Percentiles rank a stretch among this genome's conserved stretches.
phyloP scores from a whole-genome alignment of 2,329 filamentous ascomycete genomes.

The Bipolaris sorokiniana region DNA sequence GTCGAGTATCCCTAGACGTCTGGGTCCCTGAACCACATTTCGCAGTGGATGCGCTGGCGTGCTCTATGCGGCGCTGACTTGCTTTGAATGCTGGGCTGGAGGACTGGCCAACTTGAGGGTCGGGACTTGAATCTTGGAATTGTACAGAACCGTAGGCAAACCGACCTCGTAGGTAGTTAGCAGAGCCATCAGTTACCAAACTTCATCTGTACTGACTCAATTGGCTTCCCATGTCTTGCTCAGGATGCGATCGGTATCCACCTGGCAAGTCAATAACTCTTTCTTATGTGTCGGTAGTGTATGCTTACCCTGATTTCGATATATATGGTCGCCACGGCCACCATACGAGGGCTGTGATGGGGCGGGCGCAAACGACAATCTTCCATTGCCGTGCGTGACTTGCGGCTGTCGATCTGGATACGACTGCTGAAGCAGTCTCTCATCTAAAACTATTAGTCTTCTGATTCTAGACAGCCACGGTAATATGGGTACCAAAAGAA shows the following conservation, averaged over 20 bases:
- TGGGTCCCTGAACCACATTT: background rate
- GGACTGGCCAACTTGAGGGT: conserved; percentile 32
- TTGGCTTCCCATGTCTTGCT: conserved; percentile 7
- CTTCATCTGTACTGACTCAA: conserved; percentile 11
- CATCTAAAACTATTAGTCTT: conserved; percentile 38
- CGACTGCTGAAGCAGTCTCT: conserved; percentile 41
- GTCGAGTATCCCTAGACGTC: background rate
- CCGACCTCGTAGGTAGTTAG: conserved; percentile 19
- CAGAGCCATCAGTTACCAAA: background rate
- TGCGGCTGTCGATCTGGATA: conserved; percentile 43
- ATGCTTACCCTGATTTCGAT: background rate
- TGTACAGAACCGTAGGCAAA: conserved; percentile 33
- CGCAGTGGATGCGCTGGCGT: background rate
- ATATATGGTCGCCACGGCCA: background rate
- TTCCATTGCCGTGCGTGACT: conserved; percentile 42
- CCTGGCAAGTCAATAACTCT: conserved; percentile 3
- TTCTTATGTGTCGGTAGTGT: background rate
- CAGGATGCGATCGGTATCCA: conserved; percentile 8
- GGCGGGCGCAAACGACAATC: conserved; percentile 47
- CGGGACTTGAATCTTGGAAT: conserved; percentile 39
- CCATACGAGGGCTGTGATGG: conserved; percentile 13
- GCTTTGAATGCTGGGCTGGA: conserved; percentile 53
- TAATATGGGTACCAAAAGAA: conserved; percentile 54
- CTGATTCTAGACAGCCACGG: background rate
- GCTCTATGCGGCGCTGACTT: conserved; percentile 36